A percentile compares a stretch with the other conserved stretches of the same genome.
Evolutionary conservation across 768 basidiomycete species (phyloP).

Genomic region (Paxillus ammoniavirescens): DNA sequence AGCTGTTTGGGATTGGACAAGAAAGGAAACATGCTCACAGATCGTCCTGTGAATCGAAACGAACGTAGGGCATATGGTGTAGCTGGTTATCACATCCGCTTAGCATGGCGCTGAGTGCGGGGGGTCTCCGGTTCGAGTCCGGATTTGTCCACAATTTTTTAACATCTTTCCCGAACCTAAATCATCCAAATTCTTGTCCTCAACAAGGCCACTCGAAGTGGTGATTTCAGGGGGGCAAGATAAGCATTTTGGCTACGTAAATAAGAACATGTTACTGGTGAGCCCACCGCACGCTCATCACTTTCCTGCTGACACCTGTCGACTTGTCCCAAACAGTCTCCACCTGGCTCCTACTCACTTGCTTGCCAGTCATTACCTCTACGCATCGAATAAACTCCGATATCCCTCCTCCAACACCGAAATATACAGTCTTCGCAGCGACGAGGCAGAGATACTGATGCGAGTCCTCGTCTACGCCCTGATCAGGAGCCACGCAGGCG

Average conservation of each 20-base stretch:
- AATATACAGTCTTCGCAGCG: conserved; percentile 90
- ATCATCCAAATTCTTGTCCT: too few species aligned
- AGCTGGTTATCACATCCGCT: conserved; percentile 42
- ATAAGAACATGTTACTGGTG: too few species aligned
- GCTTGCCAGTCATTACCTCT: conserved; percentile 1
- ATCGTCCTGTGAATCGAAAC: too few species aligned
- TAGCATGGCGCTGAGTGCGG: conserved; percentile 35
- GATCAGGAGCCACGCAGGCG: conserved; percentile 27
- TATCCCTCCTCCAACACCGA: conserved; percentile 92
- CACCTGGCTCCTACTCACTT: conserved; percentile 37
- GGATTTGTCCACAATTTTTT: conserved; percentile 37
- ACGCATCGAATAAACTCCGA: conserved; percentile 67
- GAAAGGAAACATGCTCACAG: too few species aligned
- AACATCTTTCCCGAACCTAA: too few species aligned
- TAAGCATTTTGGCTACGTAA: too few species aligned
- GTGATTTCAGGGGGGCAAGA: too few species aligned
- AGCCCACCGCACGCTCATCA: conserved; percentile 63
- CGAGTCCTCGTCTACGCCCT: background rate
- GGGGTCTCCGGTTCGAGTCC: conserved; percentile 41
- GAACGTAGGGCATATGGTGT: conserved; percentile 34
- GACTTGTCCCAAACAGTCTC: conserved; percentile 64
- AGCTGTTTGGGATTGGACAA: too few species aligned
- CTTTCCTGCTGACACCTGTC: conserved; percentile 68
- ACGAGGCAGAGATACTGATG: conserved; percentile 57
- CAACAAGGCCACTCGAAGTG: too few species aligned